Base-by-base conservation (phyloP, 169 alveolate genomes). In the Cyclospora cayetanensis region DNA sequence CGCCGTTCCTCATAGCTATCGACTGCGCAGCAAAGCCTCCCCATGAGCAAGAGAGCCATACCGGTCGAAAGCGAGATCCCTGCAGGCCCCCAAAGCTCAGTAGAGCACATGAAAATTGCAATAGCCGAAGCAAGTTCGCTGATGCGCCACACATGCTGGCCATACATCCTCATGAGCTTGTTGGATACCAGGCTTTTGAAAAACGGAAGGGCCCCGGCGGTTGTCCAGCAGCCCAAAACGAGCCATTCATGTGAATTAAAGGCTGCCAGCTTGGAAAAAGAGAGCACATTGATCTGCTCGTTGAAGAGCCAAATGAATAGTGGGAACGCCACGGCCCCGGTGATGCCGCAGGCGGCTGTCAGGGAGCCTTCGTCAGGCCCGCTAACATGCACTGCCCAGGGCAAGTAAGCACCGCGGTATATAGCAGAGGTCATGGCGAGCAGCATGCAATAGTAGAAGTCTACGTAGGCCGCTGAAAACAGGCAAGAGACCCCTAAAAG, bases 131-230 rank as follows among this genome's bases (percentile, higher is more conserved):
- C 74, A 34, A 89, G 11, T 89, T 89, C 93, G 52, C 80, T 60
- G 42, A 89, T 74, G 63, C 93, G 93, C 93, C 93, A 89, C 3
- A 41, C 79, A 25, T 55, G 60, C 3, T 74, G 63, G n/a, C 93
- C 93, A 22, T 43, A 70, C 34, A 55, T 41, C 88, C 52, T 89
- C 86, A 76, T 74, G 79, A 89, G 83, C 34, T 42, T 29, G 83
- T 89, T 66, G 31, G 46, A 52, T 9, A 52, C 89, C 7, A 89
- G 29, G 41, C 89, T 89, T 31, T 89, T 89, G 70, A 46, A 63
- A 76, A 89, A 89, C 22, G 93, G 93, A 53, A 89, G 18, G 5
- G 79, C 41, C 3, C 89, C 70, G 9, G 83, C 86, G 20, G 83
- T 42, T 50, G 46, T 65, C 79, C 79, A 89, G 43, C 93, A 89